Percentiles rank a stretch among this genome's conserved stretches.
Conservation (phyloP, 2,329 filamentous ascomycete species). For the Diaporthe ilicicola region DNA sequence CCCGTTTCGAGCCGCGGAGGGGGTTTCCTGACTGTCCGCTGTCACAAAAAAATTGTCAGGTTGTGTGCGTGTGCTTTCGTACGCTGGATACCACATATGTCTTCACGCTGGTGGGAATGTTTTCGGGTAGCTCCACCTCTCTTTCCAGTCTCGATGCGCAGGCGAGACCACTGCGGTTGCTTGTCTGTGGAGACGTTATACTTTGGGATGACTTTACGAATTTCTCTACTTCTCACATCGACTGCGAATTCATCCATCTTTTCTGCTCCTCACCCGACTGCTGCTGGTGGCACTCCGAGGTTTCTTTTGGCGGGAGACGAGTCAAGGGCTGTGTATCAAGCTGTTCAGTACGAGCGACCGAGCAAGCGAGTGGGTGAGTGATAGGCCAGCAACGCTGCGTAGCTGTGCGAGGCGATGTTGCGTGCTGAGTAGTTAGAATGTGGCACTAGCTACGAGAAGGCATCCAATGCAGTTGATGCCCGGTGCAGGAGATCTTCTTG, state of each 20-base stretch:
- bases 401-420: not conserved
- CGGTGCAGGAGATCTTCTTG: not conserved
- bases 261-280: not conserved
- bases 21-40: conserved; percentile 10
- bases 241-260: conserved; percentile 20
- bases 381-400: not conserved
- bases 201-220: conserved; percentile 33
- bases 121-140: conserved; percentile 34
- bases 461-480: not conserved
- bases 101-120: conserved; percentile 36
- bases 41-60: conserved; percentile 34
- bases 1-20: conserved; percentile 28
- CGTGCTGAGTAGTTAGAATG: not conserved
- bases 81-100: conserved; percentile 41
- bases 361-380: not conserved
- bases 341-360: not conserved
- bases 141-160: conserved; percentile 29
- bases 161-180: conserved; percentile 11
- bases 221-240: conserved; percentile 29
- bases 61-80: conserved; percentile 37
- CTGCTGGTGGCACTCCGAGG: not conserved
- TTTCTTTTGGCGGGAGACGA: not conserved
- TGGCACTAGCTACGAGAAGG: conserved; percentile 3
- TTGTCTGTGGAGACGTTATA: conserved; percentile 22
- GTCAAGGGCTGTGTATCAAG: not conserved